Conservation (phyloP, 1,139 yeast species). For the Protomyces pachydermus region DNA sequence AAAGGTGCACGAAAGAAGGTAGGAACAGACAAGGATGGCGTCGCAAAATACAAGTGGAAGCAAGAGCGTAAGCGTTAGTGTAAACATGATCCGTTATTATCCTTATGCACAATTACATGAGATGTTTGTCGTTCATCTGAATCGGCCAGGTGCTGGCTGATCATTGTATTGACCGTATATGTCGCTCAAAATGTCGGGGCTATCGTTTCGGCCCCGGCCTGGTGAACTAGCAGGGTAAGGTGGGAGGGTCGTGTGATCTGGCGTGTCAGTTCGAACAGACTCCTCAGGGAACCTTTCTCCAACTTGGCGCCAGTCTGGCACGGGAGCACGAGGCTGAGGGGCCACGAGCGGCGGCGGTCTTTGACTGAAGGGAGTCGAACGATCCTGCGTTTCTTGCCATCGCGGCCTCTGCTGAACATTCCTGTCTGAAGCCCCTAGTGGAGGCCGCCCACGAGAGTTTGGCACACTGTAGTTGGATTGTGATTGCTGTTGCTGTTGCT, state of each 20-base stretch:
- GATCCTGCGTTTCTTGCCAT: not conserved
- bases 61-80: constrained; percentile 28
- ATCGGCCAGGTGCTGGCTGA: too few relatives aligned
- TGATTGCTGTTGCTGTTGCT: not conserved
- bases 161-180: not conserved
- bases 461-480: not conserved
- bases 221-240: not conserved
- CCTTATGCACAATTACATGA: too few relatives aligned
- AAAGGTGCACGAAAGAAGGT: constrained; percentile 29
- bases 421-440: not conserved
- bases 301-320: not conserved
- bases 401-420: not conserved
- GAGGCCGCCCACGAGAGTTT: not conserved
- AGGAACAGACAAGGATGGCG: constrained; percentile 27
- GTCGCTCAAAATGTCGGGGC: not conserved
- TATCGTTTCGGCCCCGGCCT: not conserved
- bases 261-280: not conserved
- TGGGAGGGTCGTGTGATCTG: not conserved
- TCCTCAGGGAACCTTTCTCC: not conserved
- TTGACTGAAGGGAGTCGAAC: not conserved
- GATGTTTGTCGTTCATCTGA: too few relatives aligned
- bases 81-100: not conserved
- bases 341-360: not conserved
- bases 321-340: not conserved
- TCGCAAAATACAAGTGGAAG: constrained; percentile 29